Evolutionary conservation across 305 asterid genomes (phyloP).

Genomic region (Fraxinus angustifolia): DNA sequence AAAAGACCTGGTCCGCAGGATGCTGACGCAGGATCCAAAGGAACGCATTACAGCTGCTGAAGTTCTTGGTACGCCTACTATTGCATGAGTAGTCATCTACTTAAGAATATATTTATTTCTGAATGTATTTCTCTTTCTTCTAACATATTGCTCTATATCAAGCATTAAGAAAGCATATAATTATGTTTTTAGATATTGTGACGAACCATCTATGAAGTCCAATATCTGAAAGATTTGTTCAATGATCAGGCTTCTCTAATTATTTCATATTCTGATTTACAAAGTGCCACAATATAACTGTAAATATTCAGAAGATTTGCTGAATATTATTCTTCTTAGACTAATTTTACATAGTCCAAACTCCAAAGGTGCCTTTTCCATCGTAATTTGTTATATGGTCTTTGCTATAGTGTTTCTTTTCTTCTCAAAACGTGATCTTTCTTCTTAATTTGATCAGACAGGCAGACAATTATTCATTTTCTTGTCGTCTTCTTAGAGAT

Average conservation of each 20-base stretch:
- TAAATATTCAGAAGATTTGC: not conserved
- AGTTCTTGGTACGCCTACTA: slow-evolving; percentile 62
- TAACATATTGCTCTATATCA: not conserved
- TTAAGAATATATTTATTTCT: not conserved
- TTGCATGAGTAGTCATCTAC: not conserved
- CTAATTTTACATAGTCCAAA: not conserved
- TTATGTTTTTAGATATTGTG: not conserved
- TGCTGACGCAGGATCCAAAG: slow-evolving; percentile 67
- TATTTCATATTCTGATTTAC: not conserved
- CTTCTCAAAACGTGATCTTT: not conserved
- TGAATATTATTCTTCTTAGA: not conserved
- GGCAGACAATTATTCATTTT: not conserved
- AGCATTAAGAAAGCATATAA: not conserved
- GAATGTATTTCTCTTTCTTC: not conserved
- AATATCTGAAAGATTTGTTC: not conserved
- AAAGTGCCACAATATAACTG: not conserved
- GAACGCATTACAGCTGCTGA: slow-evolving; percentile 72
- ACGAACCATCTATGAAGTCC: not conserved
- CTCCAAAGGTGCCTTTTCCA: not conserved
- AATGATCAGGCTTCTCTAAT: not conserved
- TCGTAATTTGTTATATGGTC: not conserved
- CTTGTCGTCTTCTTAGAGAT: not conserved
- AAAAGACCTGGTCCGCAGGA: slow-evolving; percentile 69
- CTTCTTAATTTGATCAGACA: not conserved
- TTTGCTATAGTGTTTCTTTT: not conserved